Evolutionary conservation across 140 eudicot genomes (phyloP), one percentile per base, ranked within the genome.

Genomic region (Eryngium alpinum): DNA sequence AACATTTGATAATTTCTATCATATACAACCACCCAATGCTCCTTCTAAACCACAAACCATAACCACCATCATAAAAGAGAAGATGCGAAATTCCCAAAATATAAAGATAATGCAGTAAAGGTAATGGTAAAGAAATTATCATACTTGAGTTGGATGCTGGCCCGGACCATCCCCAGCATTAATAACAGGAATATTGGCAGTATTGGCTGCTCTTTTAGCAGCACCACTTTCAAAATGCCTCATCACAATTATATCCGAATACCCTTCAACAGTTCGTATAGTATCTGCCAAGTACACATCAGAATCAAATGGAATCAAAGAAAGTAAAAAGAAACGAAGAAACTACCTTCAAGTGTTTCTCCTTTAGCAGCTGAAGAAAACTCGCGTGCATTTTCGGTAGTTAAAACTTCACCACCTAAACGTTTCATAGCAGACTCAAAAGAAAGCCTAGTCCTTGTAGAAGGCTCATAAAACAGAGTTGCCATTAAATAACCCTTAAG

Each of bases 81-180:
- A n/a, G n/a, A n/a, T n/a, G n/a, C n/a, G n/a, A n/a, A n/a, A n/a
- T n/a, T n/a, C n/a, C n/a, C n/a, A n/a, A n/a, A n/a, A n/a, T n/a
- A n/a, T n/a, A n/a, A n/a, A n/a, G n/a, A n/a, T n/a, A n/a, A n/a
- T n/a, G n/a, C n/a, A n/a, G n/a, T n/a, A n/a, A n/a, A n/a, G n/a
- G n/a, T n/a, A n/a, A n/a, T n/a, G n/a, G n/a, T n/a, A n/a, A n/a
- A n/a, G n/a, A n/a, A n/a, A n/a, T n/a, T n/a, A n/a, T n/a, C n/a
- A 73, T 74, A 92, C 99, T 91, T 95, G 99, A 83, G 97, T 91
- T 65, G 99, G 99, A 85, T 95, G 99, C 88, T 95, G 97, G 27
- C 97, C 99, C 27, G 97, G 99, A 83, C 99, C 99, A 78, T 95
- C 99, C 28, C 99, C 99, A 5, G 97, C 99, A 88, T 95, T 95